phyloP scores from a whole-genome alignment of 2,329 filamentous ascomycete species.

The Neonectria ditissima region DNA sequence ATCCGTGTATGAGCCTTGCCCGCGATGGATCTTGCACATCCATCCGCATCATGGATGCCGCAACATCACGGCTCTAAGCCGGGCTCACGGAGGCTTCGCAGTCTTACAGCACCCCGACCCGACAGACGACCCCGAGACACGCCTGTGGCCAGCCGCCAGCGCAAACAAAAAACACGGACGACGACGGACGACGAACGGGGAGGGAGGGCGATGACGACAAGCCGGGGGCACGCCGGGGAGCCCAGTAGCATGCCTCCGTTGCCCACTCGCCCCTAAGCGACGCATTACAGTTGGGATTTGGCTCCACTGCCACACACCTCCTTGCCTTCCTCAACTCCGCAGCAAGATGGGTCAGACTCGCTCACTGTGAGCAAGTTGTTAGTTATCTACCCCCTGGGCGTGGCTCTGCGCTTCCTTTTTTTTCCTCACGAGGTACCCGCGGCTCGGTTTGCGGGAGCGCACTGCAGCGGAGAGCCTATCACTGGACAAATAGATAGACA shows the following conservation, averaged over 20 bases:
- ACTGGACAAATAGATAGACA: background rate
- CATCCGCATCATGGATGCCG: background rate
- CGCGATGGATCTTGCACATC: background rate
- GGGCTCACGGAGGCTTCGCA: constrained; percentile 34
- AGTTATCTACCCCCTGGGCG: constrained; percentile 5
- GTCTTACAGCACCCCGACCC: constrained; percentile 38
- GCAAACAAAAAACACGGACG: constrained; percentile 16
- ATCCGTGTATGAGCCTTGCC: background rate
- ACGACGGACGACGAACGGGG: background rate
- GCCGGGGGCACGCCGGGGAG: constrained; percentile 14
- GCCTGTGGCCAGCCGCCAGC: background rate
- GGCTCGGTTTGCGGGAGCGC: background rate
- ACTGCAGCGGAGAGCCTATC: background rate
- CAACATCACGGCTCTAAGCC: background rate
- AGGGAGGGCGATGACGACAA: constrained; percentile 17
- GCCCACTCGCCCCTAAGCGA: constrained; percentile 9
- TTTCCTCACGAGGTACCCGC: background rate
- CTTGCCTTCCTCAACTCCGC: constrained; percentile 13
- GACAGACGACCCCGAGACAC: constrained; percentile 12
- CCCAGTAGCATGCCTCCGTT: constrained; percentile 8
- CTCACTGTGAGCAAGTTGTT: background rate
- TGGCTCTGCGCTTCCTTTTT: constrained; percentile 5
- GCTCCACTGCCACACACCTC: constrained; percentile 10
- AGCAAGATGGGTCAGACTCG: constrained; percentile 10
- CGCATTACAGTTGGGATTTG: constrained; percentile 6